Evolutionary conservation across 1,284 basidiomycete genomes (phyloP).

Genomic region (Waitea zeae): DNA sequence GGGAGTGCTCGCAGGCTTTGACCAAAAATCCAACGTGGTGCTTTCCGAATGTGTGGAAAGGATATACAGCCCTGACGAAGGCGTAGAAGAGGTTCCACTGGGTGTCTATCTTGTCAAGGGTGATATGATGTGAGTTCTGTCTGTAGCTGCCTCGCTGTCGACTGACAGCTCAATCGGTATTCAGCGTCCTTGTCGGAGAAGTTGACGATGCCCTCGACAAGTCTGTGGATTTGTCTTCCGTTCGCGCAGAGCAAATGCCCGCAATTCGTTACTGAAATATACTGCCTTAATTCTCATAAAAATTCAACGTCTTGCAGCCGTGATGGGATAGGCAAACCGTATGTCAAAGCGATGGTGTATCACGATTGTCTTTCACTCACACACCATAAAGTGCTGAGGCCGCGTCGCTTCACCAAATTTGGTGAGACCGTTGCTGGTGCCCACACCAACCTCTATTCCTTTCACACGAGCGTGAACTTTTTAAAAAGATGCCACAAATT

Average conservation of each 20-base stretch:
- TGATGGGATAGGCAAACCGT: too few species aligned
- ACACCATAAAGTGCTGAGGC: too few species aligned
- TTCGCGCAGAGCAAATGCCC: constrained; percentile 79
- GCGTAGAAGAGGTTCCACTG: constrained; percentile 89
- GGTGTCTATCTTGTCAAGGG: constrained; percentile 95
- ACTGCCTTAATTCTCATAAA: too few species aligned
- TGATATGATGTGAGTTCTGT: constrained; percentile 75
- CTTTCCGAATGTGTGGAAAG: constrained; percentile 83
- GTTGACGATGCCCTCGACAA: constrained; percentile 77
- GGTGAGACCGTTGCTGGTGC: too few species aligned
- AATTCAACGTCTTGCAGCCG: too few species aligned
- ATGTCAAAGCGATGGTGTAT: too few species aligned
- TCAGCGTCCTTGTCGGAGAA: constrained; percentile 79
- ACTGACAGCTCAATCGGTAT: background rate
- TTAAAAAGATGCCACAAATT: too few species aligned
- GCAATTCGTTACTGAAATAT: constrained; percentile 65
- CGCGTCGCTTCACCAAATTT: too few species aligned
- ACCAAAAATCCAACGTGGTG: constrained; percentile 88
- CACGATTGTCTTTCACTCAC: too few species aligned
- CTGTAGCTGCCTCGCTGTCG: background rate
- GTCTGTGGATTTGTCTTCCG: constrained; percentile 58
- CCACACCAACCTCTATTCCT: too few species aligned
- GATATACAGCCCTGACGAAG: constrained; percentile 78
- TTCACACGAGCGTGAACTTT: too few species aligned
- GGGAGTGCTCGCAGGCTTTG: constrained; percentile 82